Base-by-base conservation (phyloP, 2,329 filamentous ascomycete genomes). In the Dothideomycetes sp. region DNA sequence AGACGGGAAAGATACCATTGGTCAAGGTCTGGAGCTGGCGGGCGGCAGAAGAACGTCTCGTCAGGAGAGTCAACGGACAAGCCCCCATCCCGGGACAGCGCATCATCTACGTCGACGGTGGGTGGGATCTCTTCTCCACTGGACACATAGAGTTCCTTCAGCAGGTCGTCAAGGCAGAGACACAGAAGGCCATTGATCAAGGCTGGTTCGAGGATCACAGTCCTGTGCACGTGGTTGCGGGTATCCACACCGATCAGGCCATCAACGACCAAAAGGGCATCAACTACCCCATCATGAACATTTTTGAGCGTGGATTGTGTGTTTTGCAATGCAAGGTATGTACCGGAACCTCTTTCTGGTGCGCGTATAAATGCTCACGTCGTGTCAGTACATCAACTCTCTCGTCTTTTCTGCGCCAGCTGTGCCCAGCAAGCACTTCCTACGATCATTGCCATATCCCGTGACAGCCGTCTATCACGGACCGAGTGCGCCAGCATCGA, bases 241-340 rank as follows among this genome's bases (percentile, higher is more conserved):
- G 91, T 34, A 80, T 98, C 17, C 91, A 98, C 63, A 84, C 94
- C 54, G 91, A 98, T 60, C 78, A 82, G 49, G 87, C 94, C 45
- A 94, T 98, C 62, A 98, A 98, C 64, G 71, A 82, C 54, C 93
- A 87, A 83, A 96, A 96, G 65, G 89, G 91, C 24, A 74, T 95
- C 53, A 98, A 98, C 66, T 98, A 95, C 59, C 91, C 91, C 18
- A 96, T 98, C 65, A 98, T 98, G 91, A 98, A 96, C 68, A 88
- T 94, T 43, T 94, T 89, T 55, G 91, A 98, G 69, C 82, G 91
- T 29, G 88, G 88, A 2, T 77, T 98, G 16, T 98, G 91, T 59
- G 89, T 96, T 20, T 68, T 96, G 47, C 91, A 98, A 58, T 98
- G 91, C 70, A 82, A 82, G 62, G 85, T 89, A 69, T 54, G 17